Percentiles rank a stretch among this genome's conserved stretches.
These are phyloP conservation scores for Penicillium olsonii DNA, from an alignment of 2,329 filamentous ascomycete genomes.

Conservation along the genomic window DNA sequence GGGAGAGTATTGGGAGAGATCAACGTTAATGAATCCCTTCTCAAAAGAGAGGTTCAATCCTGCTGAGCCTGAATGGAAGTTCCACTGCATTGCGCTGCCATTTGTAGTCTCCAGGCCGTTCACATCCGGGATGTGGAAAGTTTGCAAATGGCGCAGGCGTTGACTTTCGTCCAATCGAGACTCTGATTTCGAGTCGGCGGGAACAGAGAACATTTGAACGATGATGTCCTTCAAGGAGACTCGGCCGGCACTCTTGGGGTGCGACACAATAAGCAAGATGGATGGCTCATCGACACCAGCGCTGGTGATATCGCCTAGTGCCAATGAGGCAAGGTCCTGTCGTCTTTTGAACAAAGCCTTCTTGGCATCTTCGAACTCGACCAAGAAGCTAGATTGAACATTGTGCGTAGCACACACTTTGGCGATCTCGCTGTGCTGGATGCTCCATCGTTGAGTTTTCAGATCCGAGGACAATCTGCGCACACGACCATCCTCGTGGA, in stretches of 20 bases:
- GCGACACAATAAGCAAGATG: slow-evolving; percentile 43
- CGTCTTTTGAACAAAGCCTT: slow-evolving; percentile 42
- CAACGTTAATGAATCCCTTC: slow-evolving; percentile 43
- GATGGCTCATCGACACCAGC: slow-evolving; percentile 34
- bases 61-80: slow-evolving; percentile 42
- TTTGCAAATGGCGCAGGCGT: slow-evolving; percentile 40
- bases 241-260: slow-evolving; percentile 31
- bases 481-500: slow-evolving; percentile 47
- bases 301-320: slow-evolving; percentile 33
- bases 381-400: slow-evolving; percentile 39
- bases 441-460: slow-evolving; percentile 42
- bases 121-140: slow-evolving; percentile 36
- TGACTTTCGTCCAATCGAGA: slow-evolving; percentile 26
- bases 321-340: slow-evolving; percentile 42
- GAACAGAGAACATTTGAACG: slow-evolving; percentile 43
- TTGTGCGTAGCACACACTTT: slow-evolving; percentile 30
- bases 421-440: slow-evolving; percentile 36
- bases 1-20: slow-evolving; percentile 46
- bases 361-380: slow-evolving; percentile 45
- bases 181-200: slow-evolving; percentile 26
- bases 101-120: slow-evolving; percentile 29
- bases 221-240: slow-evolving; percentile 38
- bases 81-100: slow-evolving; percentile 35
- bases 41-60: slow-evolving; percentile 43
- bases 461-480: slow-evolving; percentile 44